Base-by-base conservation (phyloP, 2,329 filamentous ascomycete genomes). In the Rasamsonia emersonii region DNA sequence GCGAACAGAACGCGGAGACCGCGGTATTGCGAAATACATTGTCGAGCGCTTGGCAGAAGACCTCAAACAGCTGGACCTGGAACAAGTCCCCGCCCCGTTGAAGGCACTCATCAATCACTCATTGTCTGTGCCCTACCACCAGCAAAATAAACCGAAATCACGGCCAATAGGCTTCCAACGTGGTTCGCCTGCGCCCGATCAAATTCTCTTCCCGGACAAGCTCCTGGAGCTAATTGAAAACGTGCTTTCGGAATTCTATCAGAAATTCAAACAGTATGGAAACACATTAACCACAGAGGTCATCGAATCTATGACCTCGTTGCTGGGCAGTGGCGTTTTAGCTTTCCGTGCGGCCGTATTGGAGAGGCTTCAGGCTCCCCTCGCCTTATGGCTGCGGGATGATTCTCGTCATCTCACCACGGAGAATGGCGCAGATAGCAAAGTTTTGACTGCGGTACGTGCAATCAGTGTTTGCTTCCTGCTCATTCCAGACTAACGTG, bases 11-110 rank as follows among this genome's bases (percentile, higher is more conserved):
- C 72, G 73, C 32, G 82, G 84, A 3, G 77, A 85, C 39, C 71
- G 73, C 10, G 79, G 76, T 4, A 68, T 79, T 24, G 73, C 77
- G 4, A 64, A 82, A 30, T 71, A 73, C 15, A 67, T 86, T 2
- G 64, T 88, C 23, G 85, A 93, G 39, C 81, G 80, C 1, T 47
- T 91, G 3, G 74, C 82, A 0, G 78, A 73, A 43, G 47, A 56
- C 1, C 43, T 81, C 4, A 45, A 64, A 21, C 32, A 35, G 18
- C 54, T 50, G 28, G 37, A 36, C 24, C 30, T 48, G 10, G 39
- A 50, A 4, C 41, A 50, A 19, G 46, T 49, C 3, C 54, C 46
- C 37, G 35, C 65, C 67, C 33, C 58, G 43, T 39, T 43, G 51
- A 46, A 42, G 21, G 46, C 47, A 10, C 42, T 61, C 4, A 39